These are phyloP conservation scores for Lunularia cruciata DNA, from an alignment of 225 moss, liverwort and hornwort genomes.

Conservation along the genomic window DNA sequence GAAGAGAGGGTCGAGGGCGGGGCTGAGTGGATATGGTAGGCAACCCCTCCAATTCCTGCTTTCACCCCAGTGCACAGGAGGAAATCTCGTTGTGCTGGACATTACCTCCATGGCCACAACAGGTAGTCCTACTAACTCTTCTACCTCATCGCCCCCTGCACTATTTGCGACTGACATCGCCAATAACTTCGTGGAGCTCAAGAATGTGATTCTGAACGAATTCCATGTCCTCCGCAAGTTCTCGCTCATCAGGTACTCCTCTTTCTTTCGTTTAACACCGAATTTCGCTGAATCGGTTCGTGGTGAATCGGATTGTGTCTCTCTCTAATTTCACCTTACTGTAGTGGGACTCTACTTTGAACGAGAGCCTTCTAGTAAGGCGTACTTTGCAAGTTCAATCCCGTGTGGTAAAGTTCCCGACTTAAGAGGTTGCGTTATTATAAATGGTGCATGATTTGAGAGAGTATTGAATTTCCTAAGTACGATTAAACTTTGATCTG, in stretches of 20 bases:
- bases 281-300: no score
- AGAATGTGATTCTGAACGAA: slow-evolving; percentile 87
- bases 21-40: slow-evolving; percentile 45
- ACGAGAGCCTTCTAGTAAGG: no score
- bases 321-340: no score
- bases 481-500: no score
- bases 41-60: slow-evolving; percentile 24
- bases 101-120: slow-evolving; percentile 42
- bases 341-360: no score
- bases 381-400: no score
- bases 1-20: slow-evolving; percentile 16
- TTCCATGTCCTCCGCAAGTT: slow-evolving; percentile 89
- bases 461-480: no score
- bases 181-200: slow-evolving; percentile 69
- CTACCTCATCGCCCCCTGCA: slow-evolving; percentile 25
- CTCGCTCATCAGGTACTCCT: slow-evolving; percentile 66
- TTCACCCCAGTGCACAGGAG: slow-evolving; percentile 29
- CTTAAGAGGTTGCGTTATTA: no score
- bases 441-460: no score
- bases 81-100: slow-evolving; percentile 32
- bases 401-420: no score
- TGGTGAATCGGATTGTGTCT: no score
- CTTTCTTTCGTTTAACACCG: no score
- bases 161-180: slow-evolving; percentile 76
- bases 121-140: slow-evolving; percentile 13